Conservation (phyloP, 2,329 filamentous ascomycete species). For the Trichoderma sp. region DNA sequence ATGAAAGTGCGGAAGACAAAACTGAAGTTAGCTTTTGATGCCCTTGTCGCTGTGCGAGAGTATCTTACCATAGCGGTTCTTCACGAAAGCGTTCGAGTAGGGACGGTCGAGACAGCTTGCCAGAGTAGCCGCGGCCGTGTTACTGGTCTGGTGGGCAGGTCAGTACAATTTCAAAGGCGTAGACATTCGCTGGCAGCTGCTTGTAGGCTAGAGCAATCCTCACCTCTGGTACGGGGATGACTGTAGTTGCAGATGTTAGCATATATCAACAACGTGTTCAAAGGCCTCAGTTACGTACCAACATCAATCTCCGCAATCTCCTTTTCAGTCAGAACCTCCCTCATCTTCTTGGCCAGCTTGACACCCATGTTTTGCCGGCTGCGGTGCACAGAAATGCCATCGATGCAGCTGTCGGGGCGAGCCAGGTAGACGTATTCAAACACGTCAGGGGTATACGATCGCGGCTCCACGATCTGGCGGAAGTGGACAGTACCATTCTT, state of each 20-base stretch:
- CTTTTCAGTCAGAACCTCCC: conserved; percentile 66
- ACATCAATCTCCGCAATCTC: conserved; percentile 76
- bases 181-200: neutral
- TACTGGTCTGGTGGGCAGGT: conserved; percentile 62
- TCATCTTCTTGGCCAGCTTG: conserved; percentile 74
- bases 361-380: conserved; percentile 85
- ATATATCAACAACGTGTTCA: too few relatives aligned
- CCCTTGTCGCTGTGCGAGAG: neutral
- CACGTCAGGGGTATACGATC: conserved; percentile 73
- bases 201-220: neutral
- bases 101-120: conserved; percentile 76
- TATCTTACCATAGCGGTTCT: conserved; percentile 68
- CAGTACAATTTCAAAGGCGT: neutral
- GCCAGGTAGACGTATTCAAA: conserved; percentile 91
- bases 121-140: conserved; percentile 76
- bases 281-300: conserved; percentile 33
- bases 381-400: conserved; percentile 84
- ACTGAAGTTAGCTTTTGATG: neutral
- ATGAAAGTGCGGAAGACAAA: conserved; percentile 19
- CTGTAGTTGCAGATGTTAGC: conserved; percentile 35
- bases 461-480: conserved; percentile 68
- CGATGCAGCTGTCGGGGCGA: conserved; percentile 78
- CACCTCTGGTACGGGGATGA: conserved; percentile 70
- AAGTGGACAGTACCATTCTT: conserved; percentile 76
- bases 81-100: conserved; percentile 80